Base-by-base conservation (phyloP, 2,329 filamentous ascomycete genomes). In the Colletotrichum spaethianum region DNA sequence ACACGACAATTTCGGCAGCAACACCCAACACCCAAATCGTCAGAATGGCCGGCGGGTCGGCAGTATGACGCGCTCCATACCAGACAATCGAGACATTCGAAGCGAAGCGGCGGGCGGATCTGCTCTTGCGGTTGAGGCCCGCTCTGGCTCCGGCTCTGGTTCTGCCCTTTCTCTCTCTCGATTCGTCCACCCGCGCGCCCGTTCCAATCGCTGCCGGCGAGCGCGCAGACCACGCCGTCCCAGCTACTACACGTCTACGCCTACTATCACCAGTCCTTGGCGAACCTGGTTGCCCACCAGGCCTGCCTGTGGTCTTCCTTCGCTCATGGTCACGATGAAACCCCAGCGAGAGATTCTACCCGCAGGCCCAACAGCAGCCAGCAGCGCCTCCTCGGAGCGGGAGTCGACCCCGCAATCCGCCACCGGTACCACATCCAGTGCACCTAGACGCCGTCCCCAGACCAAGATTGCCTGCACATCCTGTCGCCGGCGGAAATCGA, bases 391-490 rank as follows among this genome's bases (percentile, higher is more conserved):
- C 5, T 64, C 63, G 20, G 63, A 65, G 52, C 61, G 53, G 46
- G 72, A 63, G 14, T 57, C 33, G 28, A 73, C 72, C 68, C 68
- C 63, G 68, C 69, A 63, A 52, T 72, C 69, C 28, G 50, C 52
- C 12, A 40, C 64, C 20, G 64, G 69, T 31, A 62, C 62, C 31
- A 38, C 60, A 5, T 55, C 73, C 3, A 66, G 63, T 20, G 55
- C 59, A 31, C 67, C 63, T 26, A 74, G 60, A 31, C 68, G 66
- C 20, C 71, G 67, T 11, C 71, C 73, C 7, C 73, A 74, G 67
- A 74, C 73, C 6, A 73, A 67, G 26, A 70, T 74, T 14, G 73
- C 73, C 4, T 74, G 73, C 67, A 74, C 73, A 2, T 63, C 73
- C 12, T 74, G 73, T 26, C 73, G 73, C 4, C 63, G 72, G 28